Evolutionary conservation across 305 asterid genomes (phyloP).

Genomic region (Salvia sclarea): DNA sequence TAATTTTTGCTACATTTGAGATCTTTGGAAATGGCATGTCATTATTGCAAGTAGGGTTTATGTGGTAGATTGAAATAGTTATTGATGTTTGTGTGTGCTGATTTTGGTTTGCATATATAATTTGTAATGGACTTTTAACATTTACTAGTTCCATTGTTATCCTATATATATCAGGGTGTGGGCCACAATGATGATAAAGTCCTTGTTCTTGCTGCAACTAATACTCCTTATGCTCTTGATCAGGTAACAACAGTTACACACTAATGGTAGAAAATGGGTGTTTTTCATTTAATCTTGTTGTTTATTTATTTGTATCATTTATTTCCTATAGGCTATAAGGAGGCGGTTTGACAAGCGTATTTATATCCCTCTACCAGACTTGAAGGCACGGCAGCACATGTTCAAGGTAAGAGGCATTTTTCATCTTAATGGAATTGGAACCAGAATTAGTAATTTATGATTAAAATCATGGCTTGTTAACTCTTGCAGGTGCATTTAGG

Average conservation of each 20-base stretch:
- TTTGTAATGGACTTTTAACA: conserved; percentile 15
- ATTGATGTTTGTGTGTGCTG: background rate
- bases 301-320: background rate
- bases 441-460: background rate
- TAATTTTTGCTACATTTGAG: background rate
- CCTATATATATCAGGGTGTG: conserved; percentile 63
- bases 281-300: background rate
- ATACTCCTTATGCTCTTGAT: conserved; percentile 96
- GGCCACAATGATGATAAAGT: conserved; percentile 97
- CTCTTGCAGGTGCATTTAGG: conserved; percentile 88
- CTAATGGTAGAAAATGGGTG: background rate
- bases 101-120: background rate
- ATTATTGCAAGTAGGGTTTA: conserved; percentile 14
- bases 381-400: conserved; percentile 94
- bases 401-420: conserved; percentile 62
- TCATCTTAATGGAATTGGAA: conserved; percentile 20
- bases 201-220: conserved; percentile 97
- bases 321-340: conserved; percentile 69
- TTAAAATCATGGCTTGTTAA: conserved; percentile 20
- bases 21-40: conserved; percentile 1
- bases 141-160: conserved; percentile 26
- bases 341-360: conserved; percentile 96
- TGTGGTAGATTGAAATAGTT: background rate
- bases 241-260: conserved; percentile 46
- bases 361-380: conserved; percentile 93